Percentiles rank a stretch among this genome's conserved stretches.
phyloP scores from a whole-genome alignment of 2,329 filamentous ascomycete genomes.

The Boeremia exigua region DNA sequence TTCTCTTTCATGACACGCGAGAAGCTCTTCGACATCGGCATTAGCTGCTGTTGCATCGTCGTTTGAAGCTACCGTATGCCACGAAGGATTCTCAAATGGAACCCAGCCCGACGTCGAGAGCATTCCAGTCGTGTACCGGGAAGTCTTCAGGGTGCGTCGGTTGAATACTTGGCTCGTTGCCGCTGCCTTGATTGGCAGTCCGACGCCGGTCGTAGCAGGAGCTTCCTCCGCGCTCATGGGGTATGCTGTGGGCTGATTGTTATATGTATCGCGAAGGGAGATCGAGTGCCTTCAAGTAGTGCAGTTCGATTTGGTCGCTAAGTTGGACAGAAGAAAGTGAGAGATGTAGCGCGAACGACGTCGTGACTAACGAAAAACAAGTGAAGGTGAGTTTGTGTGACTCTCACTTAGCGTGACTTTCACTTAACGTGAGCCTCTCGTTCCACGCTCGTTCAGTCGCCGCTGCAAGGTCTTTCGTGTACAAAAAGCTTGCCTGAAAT shows the following conservation, averaged over 20 bases:
- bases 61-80: neutral
- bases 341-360: neutral
- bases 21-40: neutral
- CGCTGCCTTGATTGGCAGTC: too few relatives aligned
- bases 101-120: neutral
- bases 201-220: too few relatives aligned
- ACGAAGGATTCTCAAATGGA: neutral
- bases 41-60: neutral
- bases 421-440: constrained; percentile 1
- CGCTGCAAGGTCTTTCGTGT: constrained; percentile 1
- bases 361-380: neutral
- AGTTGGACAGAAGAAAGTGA: too few relatives aligned
- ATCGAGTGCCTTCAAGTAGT: too few relatives aligned
- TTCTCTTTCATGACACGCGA: neutral
- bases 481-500: constrained; percentile 21
- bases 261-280: too few relatives aligned
- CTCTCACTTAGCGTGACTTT: neutral
- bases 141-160: neutral
- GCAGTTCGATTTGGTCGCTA: too few relatives aligned
- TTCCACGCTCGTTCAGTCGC: neutral
- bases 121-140: neutral
- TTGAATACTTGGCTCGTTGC: too few relatives aligned
- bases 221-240: too few relatives aligned
- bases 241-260: too few relatives aligned
- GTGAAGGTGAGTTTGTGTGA: neutral